Percentiles rank a stretch among this genome's conserved stretches.
Conservation (phyloP, 306 rosid species). For the Boehmeria nivea region DNA sequence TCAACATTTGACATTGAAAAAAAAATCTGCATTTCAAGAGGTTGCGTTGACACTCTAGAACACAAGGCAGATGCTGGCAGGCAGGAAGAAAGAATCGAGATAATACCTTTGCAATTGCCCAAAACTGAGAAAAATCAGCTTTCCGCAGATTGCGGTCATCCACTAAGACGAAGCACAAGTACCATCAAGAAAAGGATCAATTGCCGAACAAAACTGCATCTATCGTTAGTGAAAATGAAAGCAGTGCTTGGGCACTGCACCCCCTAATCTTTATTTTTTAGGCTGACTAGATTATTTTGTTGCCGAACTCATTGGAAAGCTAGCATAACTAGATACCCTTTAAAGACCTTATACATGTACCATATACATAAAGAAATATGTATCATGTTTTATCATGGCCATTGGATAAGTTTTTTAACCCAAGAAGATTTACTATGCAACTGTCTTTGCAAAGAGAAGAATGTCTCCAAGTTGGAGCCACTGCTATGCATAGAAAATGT, state of each 20-base stretch:
- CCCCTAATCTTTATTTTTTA: conserved; percentile 75
- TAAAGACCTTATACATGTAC: conserved; percentile 28
- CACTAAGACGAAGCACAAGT: conserved; percentile 99
- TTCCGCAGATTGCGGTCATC: conserved; percentile 99
- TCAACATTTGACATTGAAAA: no score
- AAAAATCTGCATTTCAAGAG: no score
- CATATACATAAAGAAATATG: neutral
- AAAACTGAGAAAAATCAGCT: conserved; percentile 99
- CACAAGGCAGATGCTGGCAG: conserved; percentile 44
- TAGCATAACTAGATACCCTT: conserved; percentile 32
- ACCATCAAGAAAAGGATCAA: conserved; percentile 99
- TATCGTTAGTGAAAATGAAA: conserved; percentile 78
- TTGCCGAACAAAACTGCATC: conserved; percentile 97
- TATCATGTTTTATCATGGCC: no score
- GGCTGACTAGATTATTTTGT: conserved; percentile 57
- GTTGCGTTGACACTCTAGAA: no score
- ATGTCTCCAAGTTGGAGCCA: conserved; percentile 13
- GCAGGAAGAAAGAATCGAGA: conserved; percentile 65
- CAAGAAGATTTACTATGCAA: conserved; percentile 21
- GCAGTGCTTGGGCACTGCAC: no score
- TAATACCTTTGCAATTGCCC: conserved; percentile 99
- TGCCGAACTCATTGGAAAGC: conserved; percentile 37
- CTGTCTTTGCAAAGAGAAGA: conserved; percentile 18
- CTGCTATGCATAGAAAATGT: neutral
- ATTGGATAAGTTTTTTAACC: neutral